A percentile compares a stretch with the other conserved stretches of the same genome.
These are phyloP conservation scores for Naganishia albida DNA, from an alignment of 1,284 basidiomycete species.

Conservation along the genomic window DNA sequence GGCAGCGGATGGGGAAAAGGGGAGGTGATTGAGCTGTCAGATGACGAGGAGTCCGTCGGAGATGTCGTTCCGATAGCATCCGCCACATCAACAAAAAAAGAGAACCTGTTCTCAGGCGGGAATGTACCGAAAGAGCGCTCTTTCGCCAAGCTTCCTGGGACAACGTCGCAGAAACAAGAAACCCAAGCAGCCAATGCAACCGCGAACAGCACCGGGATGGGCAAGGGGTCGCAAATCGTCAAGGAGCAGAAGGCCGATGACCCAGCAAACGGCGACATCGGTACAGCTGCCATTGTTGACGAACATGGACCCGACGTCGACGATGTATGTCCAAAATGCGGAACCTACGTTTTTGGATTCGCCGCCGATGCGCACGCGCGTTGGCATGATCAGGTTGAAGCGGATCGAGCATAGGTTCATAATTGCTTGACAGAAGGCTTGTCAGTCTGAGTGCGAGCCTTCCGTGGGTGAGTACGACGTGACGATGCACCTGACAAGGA, in stretches of 20 bases:
- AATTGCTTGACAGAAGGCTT: too few species aligned
- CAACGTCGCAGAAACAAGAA: not conserved
- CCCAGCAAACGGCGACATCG: not conserved
- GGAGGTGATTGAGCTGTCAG: not conserved
- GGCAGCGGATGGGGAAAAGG: not conserved
- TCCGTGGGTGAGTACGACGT: too few species aligned
- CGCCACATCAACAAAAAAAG: not conserved
- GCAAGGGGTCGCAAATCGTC: not conserved
- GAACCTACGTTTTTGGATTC: constrained; percentile 17
- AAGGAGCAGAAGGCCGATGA: not conserved
- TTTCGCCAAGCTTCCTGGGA: not conserved
- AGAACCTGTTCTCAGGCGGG: not conserved
- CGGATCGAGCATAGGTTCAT: not conserved
- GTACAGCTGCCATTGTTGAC: not conserved
- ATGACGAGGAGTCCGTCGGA: not conserved
- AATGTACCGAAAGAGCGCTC: not conserved
- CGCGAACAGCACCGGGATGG: not conserved
- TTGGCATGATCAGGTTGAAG: constrained; percentile 14
- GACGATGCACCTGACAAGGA: too few species aligned
- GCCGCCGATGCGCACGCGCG: constrained; percentile 21
- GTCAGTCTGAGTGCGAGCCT: too few species aligned
- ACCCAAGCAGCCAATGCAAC: not conserved
- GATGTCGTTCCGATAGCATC: not conserved
- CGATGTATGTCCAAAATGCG: not conserved
- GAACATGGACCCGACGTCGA: not conserved